Percentiles rank a stretch among this genome's conserved stretches.
Evolutionary conservation across 2,329 filamentous ascomycete species (phyloP).

Genomic region (Uncinocarpus reesii): DNA sequence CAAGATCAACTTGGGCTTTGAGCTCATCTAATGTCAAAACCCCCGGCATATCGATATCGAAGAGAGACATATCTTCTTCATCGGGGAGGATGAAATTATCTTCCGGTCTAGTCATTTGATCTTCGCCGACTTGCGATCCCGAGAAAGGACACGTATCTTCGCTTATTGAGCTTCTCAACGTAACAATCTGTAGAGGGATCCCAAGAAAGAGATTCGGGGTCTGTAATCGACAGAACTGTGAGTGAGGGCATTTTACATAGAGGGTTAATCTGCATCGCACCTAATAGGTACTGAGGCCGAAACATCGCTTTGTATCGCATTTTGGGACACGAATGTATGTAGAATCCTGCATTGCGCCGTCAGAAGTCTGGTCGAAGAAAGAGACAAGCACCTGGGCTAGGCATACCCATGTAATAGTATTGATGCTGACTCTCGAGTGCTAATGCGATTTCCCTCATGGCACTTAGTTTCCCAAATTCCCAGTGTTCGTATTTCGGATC

Average conservation of each 20-base stretch:
- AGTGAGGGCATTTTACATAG: neutral
- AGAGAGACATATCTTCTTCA: slow-evolving; percentile 37
- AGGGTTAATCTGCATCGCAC: neutral
- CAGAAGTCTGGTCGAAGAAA: neutral
- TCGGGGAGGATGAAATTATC: slow-evolving; percentile 22
- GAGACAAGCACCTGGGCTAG: neutral
- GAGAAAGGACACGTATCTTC: slow-evolving; percentile 39
- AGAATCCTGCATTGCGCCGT: slow-evolving; percentile 41
- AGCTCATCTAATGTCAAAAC: slow-evolving; percentile 36
- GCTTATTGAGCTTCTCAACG: slow-evolving; percentile 32
- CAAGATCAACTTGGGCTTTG: slow-evolving; percentile 32
- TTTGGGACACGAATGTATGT: slow-evolving; percentile 49
- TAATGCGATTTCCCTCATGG: slow-evolving; percentile 49
- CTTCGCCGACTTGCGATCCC: slow-evolving; percentile 21
- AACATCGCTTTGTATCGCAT: slow-evolving; percentile 44
- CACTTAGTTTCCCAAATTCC: slow-evolving; percentile 54
- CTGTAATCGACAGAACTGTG: slow-evolving; percentile 24
- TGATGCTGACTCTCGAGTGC: slow-evolving; percentile 46
- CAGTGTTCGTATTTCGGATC: slow-evolving; percentile 51
- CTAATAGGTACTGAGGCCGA: slow-evolving; percentile 33
- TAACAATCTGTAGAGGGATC: slow-evolving; percentile 37
- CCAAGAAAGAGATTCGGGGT: slow-evolving; percentile 40
- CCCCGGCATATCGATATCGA: slow-evolving; percentile 39
- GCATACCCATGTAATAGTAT: slow-evolving; percentile 55
- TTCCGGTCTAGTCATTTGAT: slow-evolving; percentile 14